Evolutionary conservation across 2,329 filamentous ascomycete species (phyloP).

Genomic region (Aspergillus sp.): DNA sequence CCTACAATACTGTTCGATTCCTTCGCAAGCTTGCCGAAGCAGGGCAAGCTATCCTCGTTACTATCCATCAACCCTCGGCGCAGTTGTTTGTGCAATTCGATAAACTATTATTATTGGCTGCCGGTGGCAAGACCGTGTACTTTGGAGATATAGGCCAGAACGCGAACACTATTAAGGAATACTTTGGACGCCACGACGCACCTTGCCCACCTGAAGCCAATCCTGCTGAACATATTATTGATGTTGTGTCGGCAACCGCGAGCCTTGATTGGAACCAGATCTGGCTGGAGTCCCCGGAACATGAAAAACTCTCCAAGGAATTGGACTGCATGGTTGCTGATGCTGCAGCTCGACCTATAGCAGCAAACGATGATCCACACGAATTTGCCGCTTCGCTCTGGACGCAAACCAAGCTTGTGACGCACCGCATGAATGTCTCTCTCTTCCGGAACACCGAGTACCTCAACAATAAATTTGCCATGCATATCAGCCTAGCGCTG

Average conservation of each 20-base stretch:
- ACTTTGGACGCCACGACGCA: not conserved
- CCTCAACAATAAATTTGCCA: not conserved
- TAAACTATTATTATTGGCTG: not conserved
- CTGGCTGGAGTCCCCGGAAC: not conserved
- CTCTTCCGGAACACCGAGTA: conserved; percentile 1
- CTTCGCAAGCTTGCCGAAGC: not conserved
- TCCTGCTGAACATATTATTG: conserved; percentile 1
- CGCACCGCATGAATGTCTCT: not conserved
- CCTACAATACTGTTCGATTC: not conserved
- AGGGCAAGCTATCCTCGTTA: not conserved
- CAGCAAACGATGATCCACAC: not conserved
- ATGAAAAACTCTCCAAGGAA: not conserved
- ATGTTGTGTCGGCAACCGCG: not conserved
- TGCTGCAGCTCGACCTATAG: not conserved
- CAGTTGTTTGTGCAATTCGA: not conserved
- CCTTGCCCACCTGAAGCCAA: not conserved
- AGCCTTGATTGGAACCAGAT: not conserved
- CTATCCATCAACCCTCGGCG: not conserved
- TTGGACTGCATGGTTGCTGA: not conserved
- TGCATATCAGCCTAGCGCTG: not conserved
- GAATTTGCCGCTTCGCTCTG: not conserved
- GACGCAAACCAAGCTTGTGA: not conserved
- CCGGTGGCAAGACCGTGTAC: not conserved
- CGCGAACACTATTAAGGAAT: not conserved
- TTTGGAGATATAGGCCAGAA: not conserved